These are phyloP conservation scores for Candida coquimbonensis DNA, from an alignment of 805 yeast genomes.

Conservation along the genomic window DNA sequence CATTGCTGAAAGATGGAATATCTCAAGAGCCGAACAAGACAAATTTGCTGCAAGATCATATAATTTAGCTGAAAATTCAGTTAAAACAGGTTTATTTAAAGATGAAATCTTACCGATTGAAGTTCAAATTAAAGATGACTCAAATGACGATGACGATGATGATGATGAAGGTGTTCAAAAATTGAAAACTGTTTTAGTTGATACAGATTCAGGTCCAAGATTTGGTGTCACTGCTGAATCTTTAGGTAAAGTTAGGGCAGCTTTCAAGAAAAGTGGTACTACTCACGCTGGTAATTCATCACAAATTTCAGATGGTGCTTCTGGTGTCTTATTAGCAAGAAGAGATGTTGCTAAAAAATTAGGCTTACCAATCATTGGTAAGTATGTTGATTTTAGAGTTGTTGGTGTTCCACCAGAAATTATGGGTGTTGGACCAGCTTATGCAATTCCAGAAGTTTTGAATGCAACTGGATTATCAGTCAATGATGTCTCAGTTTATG, in stretches of 20 bases:
- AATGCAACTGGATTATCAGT: slow-evolving; percentile 50
- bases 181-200: slow-evolving; percentile 32
- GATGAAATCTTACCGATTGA: slow-evolving; percentile 84
- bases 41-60: slow-evolving; percentile 83
- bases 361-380: slow-evolving; percentile 68
- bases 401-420: slow-evolving; percentile 96
- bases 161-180: slow-evolving; percentile 9
- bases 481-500: slow-evolving; percentile 68
- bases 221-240: slow-evolving; percentile 74
- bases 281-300: slow-evolving; percentile 97
- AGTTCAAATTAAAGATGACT: slow-evolving; percentile 48
- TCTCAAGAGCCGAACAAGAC: slow-evolving; percentile 73
- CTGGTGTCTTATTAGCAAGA: slow-evolving; percentile 78
- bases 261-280: slow-evolving; percentile 71
- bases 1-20: slow-evolving; percentile 59
- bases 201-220: slow-evolving; percentile 87
- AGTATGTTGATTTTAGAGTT: slow-evolving; percentile 68
- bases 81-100: slow-evolving; percentile 63
- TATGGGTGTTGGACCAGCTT: slow-evolving; percentile 98
- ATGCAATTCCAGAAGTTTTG: slow-evolving; percentile 83
- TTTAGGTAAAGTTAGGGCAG: slow-evolving; percentile 73
- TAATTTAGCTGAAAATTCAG: slow-evolving; percentile 75
- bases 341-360: slow-evolving; percentile 76
- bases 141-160: slow-evolving; percentile 39
- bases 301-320: slow-evolving; percentile 94